Base-by-base conservation (phyloP, 352 stramenopile genomes). In the Globisporangium solare region DNA sequence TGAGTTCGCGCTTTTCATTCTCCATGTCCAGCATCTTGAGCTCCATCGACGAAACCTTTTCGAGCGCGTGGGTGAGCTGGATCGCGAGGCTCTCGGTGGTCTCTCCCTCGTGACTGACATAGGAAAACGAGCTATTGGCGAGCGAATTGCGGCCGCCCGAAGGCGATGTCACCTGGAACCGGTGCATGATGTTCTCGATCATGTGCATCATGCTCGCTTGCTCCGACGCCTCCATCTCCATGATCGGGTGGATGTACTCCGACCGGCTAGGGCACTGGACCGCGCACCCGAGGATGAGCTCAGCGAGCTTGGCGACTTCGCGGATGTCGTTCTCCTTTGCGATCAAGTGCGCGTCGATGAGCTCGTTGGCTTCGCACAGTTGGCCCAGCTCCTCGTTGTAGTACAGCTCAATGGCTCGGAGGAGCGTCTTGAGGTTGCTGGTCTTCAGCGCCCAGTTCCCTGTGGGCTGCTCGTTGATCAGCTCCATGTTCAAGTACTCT, bases 201-300 rank as follows among this genome's bases (percentile, higher is more conserved):
- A 84, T 70, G 65, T 87, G 79, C 84, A 94, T 94, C 54, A 94
- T 71, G 55, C 79, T 89, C 27, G 78, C 78, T 58, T 94, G 84
- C 64, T 86, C 82, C 2, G 74, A 81, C 32, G 79, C 64, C 21
- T 83, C 75, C 77, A 94, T 88, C 58, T 84, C 68, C 75, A 94
- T 83, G 66, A 94, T 94, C 53, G 76, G 71, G 59, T 89, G 77
- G 60, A 94, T 91, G 64, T 92, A 94, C 56, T 89, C 82, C 18
- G 82, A 88, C 32, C 86, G 84, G 66, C 71, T 86, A 3, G 76
- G 80, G 50, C 82, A 86, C 53, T 94, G 83, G 21, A 94, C 84
- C 1, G 84, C 84, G 50, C 79, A 91, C 14, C 83, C 82, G 32
- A 94, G 61, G 27, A 94, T 61, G 37, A 94, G 54, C 61, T 90